Percentiles rank a stretch among this genome's conserved stretches.
phyloP scores from a whole-genome alignment of 2,329 filamentous ascomycete genomes.

The Cephalotrichum gorgonifer region DNA sequence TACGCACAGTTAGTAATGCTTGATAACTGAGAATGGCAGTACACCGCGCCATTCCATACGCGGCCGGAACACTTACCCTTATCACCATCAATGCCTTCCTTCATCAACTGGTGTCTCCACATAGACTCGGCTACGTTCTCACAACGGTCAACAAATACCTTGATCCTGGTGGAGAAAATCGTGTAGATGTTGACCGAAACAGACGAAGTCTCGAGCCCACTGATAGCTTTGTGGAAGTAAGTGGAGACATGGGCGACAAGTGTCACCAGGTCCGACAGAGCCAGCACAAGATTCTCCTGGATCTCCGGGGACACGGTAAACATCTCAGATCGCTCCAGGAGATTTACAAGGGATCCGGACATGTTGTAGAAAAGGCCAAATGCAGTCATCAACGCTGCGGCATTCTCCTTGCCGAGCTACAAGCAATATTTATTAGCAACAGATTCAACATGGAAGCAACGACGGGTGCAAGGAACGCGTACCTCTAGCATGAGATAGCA shows the following conservation, averaged over 20 bases:
- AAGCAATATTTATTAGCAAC: not conserved
- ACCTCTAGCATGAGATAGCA: slow-evolving; percentile 13
- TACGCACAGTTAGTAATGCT: not conserved
- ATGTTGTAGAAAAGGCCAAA: slow-evolving; percentile 15
- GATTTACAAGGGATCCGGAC: slow-evolving; percentile 12
- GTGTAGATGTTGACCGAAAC: slow-evolving; percentile 15
- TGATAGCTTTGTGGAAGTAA: slow-evolving; percentile 13
- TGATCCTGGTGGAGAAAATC: slow-evolving; percentile 11
- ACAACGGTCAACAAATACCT: slow-evolving; percentile 11
- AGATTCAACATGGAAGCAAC: not conserved
- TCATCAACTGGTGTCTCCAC: slow-evolving; percentile 20
- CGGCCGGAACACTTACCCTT: slow-evolving; percentile 12
- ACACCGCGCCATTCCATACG: too few species aligned
- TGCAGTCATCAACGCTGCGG: slow-evolving; percentile 10
- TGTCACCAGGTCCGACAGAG: slow-evolving; percentile 12
- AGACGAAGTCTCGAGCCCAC: slow-evolving; percentile 5
- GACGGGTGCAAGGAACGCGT: not conserved
- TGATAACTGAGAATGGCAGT: not conserved
- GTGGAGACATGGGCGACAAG: slow-evolving; percentile 12
- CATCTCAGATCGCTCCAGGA: slow-evolving; percentile 12
- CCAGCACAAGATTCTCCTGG: slow-evolving; percentile 11
- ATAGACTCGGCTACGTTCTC: slow-evolving; percentile 12
- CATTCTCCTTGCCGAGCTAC: slow-evolving; percentile 13
- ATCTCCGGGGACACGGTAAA: slow-evolving; percentile 13
- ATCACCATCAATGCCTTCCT: slow-evolving; percentile 18